Evolutionary conservation across 768 basidiomycete species (phyloP), one percentile per base, ranked within the genome.

Genomic region (Termitomyces sp.): DNA sequence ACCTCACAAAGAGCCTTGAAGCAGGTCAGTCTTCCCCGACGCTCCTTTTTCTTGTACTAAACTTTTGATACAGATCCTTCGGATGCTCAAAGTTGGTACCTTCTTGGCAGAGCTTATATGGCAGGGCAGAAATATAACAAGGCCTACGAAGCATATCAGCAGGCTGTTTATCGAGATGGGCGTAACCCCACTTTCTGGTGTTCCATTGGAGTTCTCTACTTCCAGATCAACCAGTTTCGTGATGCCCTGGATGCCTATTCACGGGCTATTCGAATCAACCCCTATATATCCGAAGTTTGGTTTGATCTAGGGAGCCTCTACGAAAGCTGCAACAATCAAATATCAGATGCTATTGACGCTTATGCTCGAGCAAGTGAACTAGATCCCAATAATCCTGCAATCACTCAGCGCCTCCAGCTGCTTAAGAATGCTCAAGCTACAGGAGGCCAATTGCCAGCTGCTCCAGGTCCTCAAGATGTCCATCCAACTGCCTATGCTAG

Each of bases 151-250:
- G 95, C 95, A 0, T 98, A 98, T 70, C 97, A 99, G 66, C 97
- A 99, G 72, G 96, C 97, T 20, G 94, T 99, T 18, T 98, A 98
- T 73, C 91, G 96, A 54, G 97, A 99, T 67, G 97, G 96, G 22
- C 92, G 94, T 58, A 99, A 98, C 70, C 97, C 97, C 0, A 98
- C 97, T 0, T 99, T 98, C 74, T 98, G 97, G 97, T 98, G 96
- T 70, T 96, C 94, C 24, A 99, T 99, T 66, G 97, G 97, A 48
- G 97, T 99, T 0, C 82, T 99, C 1, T 99, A 99, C 71, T 99
- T 97, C 81, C 95, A 99, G 70, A 98, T 99, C 78, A 98, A 98
- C 73, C 97, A 99, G 70, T 99, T 92, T 77, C 93, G 95, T 53
- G 97, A 99, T 67, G 96, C 96, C 2, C 86, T 99, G 38, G 97